Evolutionary conservation across 768 basidiomycete species (phyloP).

Genomic region (Pulveroboletus sp.): DNA sequence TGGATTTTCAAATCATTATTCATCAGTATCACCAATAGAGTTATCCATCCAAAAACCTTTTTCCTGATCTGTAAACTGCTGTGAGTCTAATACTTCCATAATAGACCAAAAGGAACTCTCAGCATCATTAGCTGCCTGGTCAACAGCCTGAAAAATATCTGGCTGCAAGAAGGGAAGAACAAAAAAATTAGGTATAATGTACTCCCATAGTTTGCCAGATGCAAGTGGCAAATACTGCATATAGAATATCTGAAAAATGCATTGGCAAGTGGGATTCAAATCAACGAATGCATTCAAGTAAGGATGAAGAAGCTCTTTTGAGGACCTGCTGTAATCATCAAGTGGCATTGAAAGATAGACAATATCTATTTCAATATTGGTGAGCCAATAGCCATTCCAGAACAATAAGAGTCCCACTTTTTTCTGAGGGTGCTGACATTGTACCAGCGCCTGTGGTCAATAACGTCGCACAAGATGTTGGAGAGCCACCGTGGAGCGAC

Average conservation of each 20-base stretch:
- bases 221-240: conserved; percentile 37
- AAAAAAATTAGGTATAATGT: conserved; percentile 7
- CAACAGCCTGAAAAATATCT: conserved; percentile 51
- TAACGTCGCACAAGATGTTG: conserved; percentile 51
- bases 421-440: conserved; percentile 69
- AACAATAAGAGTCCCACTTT: conserved; percentile 39
- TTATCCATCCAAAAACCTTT: conserved; percentile 10
- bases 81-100: not conserved
- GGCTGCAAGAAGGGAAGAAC: conserved; percentile 26
- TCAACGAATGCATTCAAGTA: conserved; percentile 53
- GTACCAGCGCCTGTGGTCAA: conserved; percentile 72
- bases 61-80: not conserved
- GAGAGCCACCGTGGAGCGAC: conserved; percentile 47
- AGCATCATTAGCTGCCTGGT: conserved; percentile 54
- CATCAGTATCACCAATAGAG: not conserved
- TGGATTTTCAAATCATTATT: not conserved
- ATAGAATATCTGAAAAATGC: conserved; percentile 55
- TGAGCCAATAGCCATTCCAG: not conserved
- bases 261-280: conserved; percentile 14
- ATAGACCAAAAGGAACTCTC: conserved; percentile 55
- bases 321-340: conserved; percentile 16
- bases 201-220: not conserved
- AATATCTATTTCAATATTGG: conserved; percentile 44
- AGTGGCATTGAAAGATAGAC: conserved; percentile 57
- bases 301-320: conserved; percentile 45